phyloP scores from a whole-genome alignment of 192 early-diverging fungal species.

The Diversispora epigaea region DNA sequence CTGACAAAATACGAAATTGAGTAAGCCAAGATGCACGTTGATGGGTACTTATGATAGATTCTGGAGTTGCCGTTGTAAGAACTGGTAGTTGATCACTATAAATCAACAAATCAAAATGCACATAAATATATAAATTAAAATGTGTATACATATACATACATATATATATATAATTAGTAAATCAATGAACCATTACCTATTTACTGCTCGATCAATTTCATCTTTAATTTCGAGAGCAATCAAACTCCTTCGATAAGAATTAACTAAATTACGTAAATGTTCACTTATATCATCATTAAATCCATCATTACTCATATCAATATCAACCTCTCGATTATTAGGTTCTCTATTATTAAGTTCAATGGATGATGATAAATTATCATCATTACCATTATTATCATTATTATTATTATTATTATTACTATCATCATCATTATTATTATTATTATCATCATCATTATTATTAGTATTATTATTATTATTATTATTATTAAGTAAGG shows the following conservation, averaged over 20 bases:
- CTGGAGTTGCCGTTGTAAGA: background rate
- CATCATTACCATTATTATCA: too few relatives aligned
- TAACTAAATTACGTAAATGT: constrained; percentile 41
- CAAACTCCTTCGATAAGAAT: constrained; percentile 37
- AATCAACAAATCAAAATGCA: too few relatives aligned
- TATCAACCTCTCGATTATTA: constrained; percentile 2
- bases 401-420: too few relatives aligned
- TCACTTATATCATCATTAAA: constrained; percentile 31
- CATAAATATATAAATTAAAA: too few relatives aligned
- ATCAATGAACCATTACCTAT: constrained; percentile 16
- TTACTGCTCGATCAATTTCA: constrained; percentile 39
- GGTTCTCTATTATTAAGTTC: too few relatives aligned
- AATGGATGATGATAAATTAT: too few relatives aligned
- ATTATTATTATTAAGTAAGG: too few relatives aligned
- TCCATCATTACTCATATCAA: constrained; percentile 10
- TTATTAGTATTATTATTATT: too few relatives aligned
- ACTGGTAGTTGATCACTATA: background rate
- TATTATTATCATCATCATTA: too few relatives aligned
- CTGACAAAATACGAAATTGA: constrained; percentile 72
- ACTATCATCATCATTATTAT: too few relatives aligned
- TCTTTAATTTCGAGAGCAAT: constrained; percentile 37
- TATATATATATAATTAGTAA: background rate
- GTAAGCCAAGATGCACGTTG: constrained; percentile 59
- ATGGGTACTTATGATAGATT: constrained; percentile 39
- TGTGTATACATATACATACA: too few relatives aligned